Evolutionary conservation across 1,284 basidiomycete species (phyloP).

Genomic region (Ceratobasidium sp.): DNA sequence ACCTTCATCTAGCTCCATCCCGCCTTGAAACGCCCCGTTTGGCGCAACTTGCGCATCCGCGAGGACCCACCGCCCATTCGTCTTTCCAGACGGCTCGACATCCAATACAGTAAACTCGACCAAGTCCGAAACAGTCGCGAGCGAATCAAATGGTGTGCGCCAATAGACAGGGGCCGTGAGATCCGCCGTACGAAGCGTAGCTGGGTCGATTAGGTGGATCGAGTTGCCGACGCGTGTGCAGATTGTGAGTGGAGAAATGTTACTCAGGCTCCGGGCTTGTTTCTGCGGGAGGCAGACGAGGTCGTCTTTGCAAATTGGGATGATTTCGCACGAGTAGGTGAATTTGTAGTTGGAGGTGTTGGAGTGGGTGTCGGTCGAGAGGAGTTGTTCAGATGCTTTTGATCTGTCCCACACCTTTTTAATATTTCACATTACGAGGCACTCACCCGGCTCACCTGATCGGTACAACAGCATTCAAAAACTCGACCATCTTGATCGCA

Average conservation of each 20-base stretch:
- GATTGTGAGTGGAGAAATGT: conserved; percentile 88
- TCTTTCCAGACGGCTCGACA: conserved; percentile 83
- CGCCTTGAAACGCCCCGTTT: conserved; percentile 73
- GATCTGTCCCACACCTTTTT: conserved; percentile 63
- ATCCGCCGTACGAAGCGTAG: conserved; percentile 87
- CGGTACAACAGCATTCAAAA: conserved; percentile 89
- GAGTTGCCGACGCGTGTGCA: conserved; percentile 94
- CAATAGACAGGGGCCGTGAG: conserved; percentile 88
- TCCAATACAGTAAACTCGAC: conserved; percentile 97
- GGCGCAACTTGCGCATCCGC: conserved; percentile 97
- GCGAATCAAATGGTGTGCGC: conserved; percentile 87
- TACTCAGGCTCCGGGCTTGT: conserved; percentile 84
- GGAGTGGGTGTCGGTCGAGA: conserved; percentile 93
- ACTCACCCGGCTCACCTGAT: conserved; percentile 70
- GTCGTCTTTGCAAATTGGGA: conserved; percentile 98
- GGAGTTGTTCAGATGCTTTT: conserved; percentile 93
- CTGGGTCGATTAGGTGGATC: conserved; percentile 90
- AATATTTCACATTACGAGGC: not conserved
- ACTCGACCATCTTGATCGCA: conserved; percentile 98
- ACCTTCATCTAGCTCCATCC: conserved; percentile 61
- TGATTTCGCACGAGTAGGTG: conserved; percentile 97
- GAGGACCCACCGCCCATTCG: conserved; percentile 81
- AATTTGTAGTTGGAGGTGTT: conserved; percentile 97
- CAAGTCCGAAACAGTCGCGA: conserved; percentile 86
- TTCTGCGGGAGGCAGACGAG: conserved; percentile 90